Evolutionary conservation across 1,284 basidiomycete species (phyloP).

Genomic region (Lentinus polychrous): DNA sequence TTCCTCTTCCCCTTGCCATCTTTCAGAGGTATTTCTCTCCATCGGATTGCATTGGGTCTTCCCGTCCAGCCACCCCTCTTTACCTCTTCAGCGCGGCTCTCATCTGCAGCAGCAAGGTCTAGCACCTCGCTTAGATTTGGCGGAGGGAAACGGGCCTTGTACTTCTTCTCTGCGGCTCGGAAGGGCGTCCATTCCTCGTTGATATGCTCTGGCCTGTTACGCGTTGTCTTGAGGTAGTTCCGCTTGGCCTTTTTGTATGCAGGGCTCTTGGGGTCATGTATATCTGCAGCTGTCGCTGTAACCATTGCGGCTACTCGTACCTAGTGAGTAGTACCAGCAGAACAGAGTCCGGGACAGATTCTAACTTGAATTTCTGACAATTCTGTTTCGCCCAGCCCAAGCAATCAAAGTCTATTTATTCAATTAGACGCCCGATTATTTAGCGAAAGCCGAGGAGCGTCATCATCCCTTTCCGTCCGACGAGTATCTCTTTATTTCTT

Average conservation of each 20-base stretch:
- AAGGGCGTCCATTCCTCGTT: constrained; percentile 63
- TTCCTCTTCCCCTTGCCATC: constrained; percentile 17
- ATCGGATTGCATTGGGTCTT: constrained; percentile 28
- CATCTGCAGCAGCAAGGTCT: constrained; percentile 50
- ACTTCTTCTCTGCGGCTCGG: constrained; percentile 68
- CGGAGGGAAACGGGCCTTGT: constrained; percentile 69
- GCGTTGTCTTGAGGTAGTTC: constrained; percentile 53
- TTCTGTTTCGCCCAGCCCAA: too few species aligned
- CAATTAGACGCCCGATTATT: neutral
- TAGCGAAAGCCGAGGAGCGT: neutral
- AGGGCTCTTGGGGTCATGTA: constrained; percentile 36
- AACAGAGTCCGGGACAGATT: too few species aligned
- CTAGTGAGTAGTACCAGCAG: too few species aligned
- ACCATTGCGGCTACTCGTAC: too few species aligned
- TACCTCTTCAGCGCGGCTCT: constrained; percentile 32
- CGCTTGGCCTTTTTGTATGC: constrained; percentile 62
- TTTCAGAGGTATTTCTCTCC: constrained; percentile 23
- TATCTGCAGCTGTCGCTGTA: neutral
- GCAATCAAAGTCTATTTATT: too few species aligned
- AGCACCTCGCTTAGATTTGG: constrained; percentile 63
- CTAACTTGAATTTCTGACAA: too few species aligned
- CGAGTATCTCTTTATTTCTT: neutral
- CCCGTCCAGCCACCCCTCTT: constrained; percentile 43
- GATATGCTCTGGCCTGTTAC: constrained; percentile 35
- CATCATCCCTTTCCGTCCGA: neutral